Evolutionary conservation across 441 rosid genomes (phyloP), one percentile per base, ranked within the genome.

Genomic region (Euphorbia corollata): DNA sequence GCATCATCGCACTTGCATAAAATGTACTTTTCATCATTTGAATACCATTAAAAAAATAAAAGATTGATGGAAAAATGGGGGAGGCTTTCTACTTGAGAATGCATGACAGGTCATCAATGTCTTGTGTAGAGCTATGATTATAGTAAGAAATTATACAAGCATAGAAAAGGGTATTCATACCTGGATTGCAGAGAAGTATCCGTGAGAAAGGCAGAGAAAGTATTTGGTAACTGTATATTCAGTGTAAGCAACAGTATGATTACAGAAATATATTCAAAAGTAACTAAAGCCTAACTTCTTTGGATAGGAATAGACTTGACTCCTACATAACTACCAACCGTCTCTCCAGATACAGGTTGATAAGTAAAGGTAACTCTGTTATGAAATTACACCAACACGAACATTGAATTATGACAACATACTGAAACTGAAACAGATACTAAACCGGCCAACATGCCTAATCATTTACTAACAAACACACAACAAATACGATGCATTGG

Each of bases 141-240:
- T 3, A 41, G 54, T 61, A 62, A 53, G 20, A 59, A 22, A 55
- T 47, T 55, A 23, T 34, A 45, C 38, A 63, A 63, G 63, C 68
- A 47, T 30, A 6, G 41, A 36, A 36, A 36, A 36, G 41, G 41
- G 41, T 36, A 36, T 27, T 58, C 53, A 58, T 18, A 59, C 65
- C 59, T 63, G 68, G 70, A 59, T 8, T 55, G 24, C 59, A 61
- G 58, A 10, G 19, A 15, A 55, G 59, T 20, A 43, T 59, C 6
- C 41, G 19, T 65, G 61, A 61, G 41, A n/a, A 27, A 36, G 55
- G 27, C 8, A 48, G 53, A 59, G 24, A 39, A 65, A 39, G 70
- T 51, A 59, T 36, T 71, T 71, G 66, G 70, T 50, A 65, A 71
- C 43, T 65, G 65, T 59, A 67, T 11, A 59, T 64, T 58, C 69